Conservation (phyloP, 116 monocot genomes). For the Cymodocea nodosa region DNA sequence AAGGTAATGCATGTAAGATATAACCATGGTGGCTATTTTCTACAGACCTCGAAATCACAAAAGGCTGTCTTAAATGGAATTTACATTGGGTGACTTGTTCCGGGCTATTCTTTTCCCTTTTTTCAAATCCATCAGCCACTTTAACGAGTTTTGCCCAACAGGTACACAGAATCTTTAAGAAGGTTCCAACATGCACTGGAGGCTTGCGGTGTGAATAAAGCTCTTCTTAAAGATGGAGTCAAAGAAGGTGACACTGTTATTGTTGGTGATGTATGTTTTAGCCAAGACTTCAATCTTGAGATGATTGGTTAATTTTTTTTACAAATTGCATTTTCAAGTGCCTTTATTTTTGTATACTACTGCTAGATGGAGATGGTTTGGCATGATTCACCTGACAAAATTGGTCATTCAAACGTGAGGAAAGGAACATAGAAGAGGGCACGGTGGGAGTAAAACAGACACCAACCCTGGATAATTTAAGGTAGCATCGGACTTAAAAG, state of each 20-base stretch:
- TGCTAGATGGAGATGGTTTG: slow-evolving; percentile 92
- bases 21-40: too few species aligned
- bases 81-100: too few species aligned
- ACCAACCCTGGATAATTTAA: neutral
- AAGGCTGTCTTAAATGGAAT: too few species aligned
- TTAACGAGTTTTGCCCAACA: slow-evolving; percentile 6
- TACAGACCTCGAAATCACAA: too few species aligned
- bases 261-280: slow-evolving; percentile 60
- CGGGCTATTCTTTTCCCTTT: neutral
- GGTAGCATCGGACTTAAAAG: neutral
- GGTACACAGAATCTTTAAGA: slow-evolving; percentile 81
- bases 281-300: neutral
- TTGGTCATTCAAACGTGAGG: slow-evolving; percentile 18
- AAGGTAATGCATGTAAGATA: too few species aligned
- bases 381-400: slow-evolving; percentile 38
- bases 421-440: slow-evolving; percentile 39
- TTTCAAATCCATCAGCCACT: neutral
- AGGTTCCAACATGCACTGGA: slow-evolving; percentile 94
- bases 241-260: slow-evolving; percentile 96
- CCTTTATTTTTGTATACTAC: neutral
- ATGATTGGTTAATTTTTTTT: neutral
- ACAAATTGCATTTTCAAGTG: neutral
- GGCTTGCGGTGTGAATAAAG: slow-evolving; percentile 92
- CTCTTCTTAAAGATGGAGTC: slow-evolving; percentile 67
- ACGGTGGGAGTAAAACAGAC: slow-evolving; percentile 8